A percentile compares a stretch with the other conserved stretches of the same genome.
Evolutionary conservation across 2,329 filamentous ascomycete species (phyloP).

Genomic region (Ceratocystis cacaofunesta): DNA sequence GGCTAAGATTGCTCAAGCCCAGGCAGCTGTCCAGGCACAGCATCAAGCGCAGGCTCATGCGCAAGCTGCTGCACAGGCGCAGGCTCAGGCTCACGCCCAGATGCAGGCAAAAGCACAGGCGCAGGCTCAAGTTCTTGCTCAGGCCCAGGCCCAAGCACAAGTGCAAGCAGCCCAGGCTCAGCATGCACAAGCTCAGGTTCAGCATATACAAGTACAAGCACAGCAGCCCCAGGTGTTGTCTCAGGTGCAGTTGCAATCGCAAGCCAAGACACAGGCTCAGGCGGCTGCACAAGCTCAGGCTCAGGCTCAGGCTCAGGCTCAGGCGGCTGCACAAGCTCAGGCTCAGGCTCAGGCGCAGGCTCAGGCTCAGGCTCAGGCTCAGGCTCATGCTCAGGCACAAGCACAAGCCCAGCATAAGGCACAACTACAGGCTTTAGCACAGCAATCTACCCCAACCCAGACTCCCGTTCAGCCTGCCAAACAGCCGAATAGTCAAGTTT

Average conservation of each 20-base stretch:
- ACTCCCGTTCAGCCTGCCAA: neutral
- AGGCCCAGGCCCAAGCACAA: slow-evolving; percentile 21
- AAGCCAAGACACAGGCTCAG: slow-evolving; percentile 16
- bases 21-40: slow-evolving; percentile 14
- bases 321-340: slow-evolving; percentile 17
- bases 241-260: slow-evolving; percentile 22
- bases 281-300: slow-evolving; percentile 16
- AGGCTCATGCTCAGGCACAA: slow-evolving; percentile 15
- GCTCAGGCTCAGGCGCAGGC: slow-evolving; percentile 16
- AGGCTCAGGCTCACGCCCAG: slow-evolving; percentile 23
- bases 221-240: too few relatives aligned
- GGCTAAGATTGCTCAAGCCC: slow-evolving; percentile 24
- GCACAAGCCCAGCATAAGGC: slow-evolving; percentile 17
- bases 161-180: slow-evolving; percentile 8
- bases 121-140: slow-evolving; percentile 20
- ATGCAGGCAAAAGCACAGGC: slow-evolving; percentile 17
- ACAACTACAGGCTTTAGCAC: slow-evolving; percentile 16
- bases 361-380: slow-evolving; percentile 12
- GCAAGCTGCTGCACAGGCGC: slow-evolving; percentile 25
- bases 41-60: slow-evolving; percentile 20
- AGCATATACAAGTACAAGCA: slow-evolving; percentile 12
- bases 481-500: neutral
- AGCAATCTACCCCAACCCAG: slow-evolving; percentile 17
- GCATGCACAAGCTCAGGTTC: slow-evolving; percentile 21
- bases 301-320: slow-evolving; percentile 16